phyloP scores from a whole-genome alignment of 2,329 filamentous ascomycete species.

The Epichloe sylvatica region DNA sequence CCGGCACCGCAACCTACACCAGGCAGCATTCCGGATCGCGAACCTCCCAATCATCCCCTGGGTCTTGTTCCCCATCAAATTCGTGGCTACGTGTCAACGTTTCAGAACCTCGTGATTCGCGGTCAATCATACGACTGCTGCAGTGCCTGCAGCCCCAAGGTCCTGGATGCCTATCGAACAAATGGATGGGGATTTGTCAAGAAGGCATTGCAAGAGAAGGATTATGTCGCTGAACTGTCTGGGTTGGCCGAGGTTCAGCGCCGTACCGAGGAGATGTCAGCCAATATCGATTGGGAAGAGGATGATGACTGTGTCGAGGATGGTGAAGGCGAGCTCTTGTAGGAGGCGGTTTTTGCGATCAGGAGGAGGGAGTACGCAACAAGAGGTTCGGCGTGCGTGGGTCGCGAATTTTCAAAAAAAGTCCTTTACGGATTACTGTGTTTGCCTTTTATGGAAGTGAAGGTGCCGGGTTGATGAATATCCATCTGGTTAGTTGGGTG shows the following conservation, averaged over 20 bases:
- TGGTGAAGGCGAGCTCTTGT: constrained; percentile 41
- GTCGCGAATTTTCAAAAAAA: background rate
- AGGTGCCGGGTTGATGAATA: background rate
- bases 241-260: constrained; percentile 60
- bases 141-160: constrained; percentile 61
- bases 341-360: background rate
- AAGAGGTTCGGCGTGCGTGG: background rate
- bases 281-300: constrained; percentile 47
- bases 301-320: constrained; percentile 36
- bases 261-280: constrained; percentile 36
- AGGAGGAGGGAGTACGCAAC: background rate
- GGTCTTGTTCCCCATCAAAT: constrained; percentile 68
- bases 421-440: no score
- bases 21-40: constrained; percentile 33
- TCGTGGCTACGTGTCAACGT: constrained; percentile 61
- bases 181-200: constrained; percentile 68
- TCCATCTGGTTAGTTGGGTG: background rate
- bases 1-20: constrained; percentile 36
- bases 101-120: constrained; percentile 58
- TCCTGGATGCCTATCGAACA: constrained; percentile 51
- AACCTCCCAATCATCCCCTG: constrained; percentile 45
- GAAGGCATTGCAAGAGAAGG: constrained; percentile 57
- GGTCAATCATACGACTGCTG: constrained; percentile 69
- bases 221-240: constrained; percentile 65
- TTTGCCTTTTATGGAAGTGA: no score